These are phyloP conservation scores for Pelargonium australe DNA, from an alignment of 441 rosid species.

Conservation along the genomic window DNA sequence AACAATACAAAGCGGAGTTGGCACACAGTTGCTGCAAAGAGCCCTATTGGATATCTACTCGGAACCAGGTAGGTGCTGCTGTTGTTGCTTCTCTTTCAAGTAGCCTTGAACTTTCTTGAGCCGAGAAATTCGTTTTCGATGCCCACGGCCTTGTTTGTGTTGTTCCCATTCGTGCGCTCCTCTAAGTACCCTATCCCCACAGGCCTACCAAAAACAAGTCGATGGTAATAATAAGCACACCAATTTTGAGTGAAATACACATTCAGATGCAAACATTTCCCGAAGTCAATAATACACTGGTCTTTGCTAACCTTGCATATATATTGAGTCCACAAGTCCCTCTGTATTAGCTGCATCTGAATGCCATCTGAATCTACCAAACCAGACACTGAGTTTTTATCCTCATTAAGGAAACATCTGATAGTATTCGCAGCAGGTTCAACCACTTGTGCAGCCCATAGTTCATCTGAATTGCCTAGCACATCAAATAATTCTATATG, in stretches of 20 bases:
- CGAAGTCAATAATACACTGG: not conserved
- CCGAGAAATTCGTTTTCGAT: conserved; percentile 56
- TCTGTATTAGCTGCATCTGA: conserved; percentile 26
- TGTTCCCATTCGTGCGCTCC: conserved; percentile 94
- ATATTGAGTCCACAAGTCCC: conserved; percentile 80
- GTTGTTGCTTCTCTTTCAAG: conserved; percentile 20
- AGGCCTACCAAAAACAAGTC: conserved; percentile 43
- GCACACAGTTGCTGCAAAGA: too few relatives aligned
- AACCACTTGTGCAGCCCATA: conserved; percentile 63
- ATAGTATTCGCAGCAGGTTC: conserved; percentile 47
- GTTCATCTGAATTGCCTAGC: conserved; percentile 56
- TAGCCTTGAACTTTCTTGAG: conserved; percentile 35
- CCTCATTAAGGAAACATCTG: conserved; percentile 36
- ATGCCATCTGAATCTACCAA: conserved; percentile 11
- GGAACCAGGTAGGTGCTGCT: not conserved
- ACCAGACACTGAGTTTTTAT: conserved; percentile 15
- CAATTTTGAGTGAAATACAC: not conserved
- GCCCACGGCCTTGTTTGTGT: conserved; percentile 67
- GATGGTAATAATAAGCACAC: not conserved
- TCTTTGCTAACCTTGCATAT: conserved; percentile 52
- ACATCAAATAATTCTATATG: conserved; percentile 1
- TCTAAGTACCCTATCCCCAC: conserved; percentile 75
- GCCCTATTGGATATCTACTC: too few relatives aligned
- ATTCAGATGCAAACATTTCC: too few relatives aligned
- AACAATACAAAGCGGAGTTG: too few relatives aligned